These are phyloP conservation scores for Mortierella sp. DNA, from an alignment of 371 early-diverging fungal species.

Conservation along the genomic window DNA sequence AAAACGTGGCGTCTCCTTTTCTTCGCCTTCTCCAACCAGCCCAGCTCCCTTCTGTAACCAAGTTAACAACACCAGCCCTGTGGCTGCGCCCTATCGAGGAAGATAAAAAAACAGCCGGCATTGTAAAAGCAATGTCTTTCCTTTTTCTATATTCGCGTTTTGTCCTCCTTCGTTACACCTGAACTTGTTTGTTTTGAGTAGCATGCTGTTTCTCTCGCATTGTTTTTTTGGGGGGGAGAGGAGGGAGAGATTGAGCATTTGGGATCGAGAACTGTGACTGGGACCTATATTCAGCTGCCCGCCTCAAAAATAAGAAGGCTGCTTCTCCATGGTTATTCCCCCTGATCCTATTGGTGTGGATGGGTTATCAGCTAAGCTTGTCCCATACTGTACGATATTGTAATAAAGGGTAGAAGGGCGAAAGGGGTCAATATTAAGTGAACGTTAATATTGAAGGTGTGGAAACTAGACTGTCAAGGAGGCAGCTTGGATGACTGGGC, in stretches of 20 bases:
- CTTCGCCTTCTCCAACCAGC: too few relatives aligned
- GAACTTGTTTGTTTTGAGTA: background rate
- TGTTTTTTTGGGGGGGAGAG: background rate
- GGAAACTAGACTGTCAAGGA: background rate
- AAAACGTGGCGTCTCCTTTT: background rate
- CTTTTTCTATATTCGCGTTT: background rate
- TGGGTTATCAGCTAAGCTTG: constrained; percentile 3
- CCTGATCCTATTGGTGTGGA: background rate
- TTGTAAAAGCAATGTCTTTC: background rate
- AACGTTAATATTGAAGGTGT: background rate
- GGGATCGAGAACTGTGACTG: background rate
- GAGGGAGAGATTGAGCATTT: background rate
- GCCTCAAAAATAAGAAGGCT: background rate
- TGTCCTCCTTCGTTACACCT: background rate
- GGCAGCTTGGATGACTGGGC: constrained; percentile 1
- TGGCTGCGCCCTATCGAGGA: background rate
- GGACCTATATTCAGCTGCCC: background rate
- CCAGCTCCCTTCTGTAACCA: too few relatives aligned
- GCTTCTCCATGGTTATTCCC: background rate
- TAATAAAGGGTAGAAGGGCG: background rate
- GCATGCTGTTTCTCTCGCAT: background rate
- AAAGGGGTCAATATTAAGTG: background rate
- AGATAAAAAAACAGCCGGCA: background rate
- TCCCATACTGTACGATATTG: background rate
- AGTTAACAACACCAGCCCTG: background rate